A percentile compares a stretch with the other conserved stretches of the same genome.
These are phyloP conservation scores for Fusarium buharicum DNA, from an alignment of 2,329 filamentous ascomycete genomes.

Conservation along the genomic window DNA sequence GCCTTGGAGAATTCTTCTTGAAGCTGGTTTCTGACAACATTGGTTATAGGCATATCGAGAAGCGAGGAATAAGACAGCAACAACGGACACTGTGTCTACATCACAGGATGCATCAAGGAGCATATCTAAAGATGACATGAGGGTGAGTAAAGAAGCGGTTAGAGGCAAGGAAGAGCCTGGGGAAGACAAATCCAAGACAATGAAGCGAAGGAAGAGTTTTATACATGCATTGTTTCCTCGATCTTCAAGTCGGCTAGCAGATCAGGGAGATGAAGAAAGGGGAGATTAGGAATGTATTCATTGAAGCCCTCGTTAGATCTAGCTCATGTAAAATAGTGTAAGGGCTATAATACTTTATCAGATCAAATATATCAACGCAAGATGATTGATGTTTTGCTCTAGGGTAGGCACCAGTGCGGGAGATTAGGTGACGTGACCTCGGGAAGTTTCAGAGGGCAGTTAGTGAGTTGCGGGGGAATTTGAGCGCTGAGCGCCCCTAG, in stretches of 20 bases:
- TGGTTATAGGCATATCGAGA: conserved; percentile 22
- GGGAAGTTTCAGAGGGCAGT: neutral
- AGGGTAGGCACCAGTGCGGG: neutral
- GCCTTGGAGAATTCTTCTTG: neutral
- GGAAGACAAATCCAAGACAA: conserved; percentile 13
- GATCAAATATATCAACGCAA: neutral
- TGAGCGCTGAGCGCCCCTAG: conserved; percentile 15
- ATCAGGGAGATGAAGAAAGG: neutral
- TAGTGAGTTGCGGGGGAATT: conserved; percentile 17
- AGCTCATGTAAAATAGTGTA: too few relatives aligned
- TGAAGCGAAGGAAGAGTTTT: conserved; percentile 59
- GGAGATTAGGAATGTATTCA: neutral
- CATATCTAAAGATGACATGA: neutral
- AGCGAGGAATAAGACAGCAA: neutral
- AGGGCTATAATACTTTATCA: neutral
- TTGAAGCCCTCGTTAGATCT: too few relatives aligned
- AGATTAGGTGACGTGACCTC: neutral
- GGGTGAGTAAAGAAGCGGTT: neutral
- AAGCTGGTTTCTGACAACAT: conserved; percentile 1
- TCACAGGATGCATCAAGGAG: neutral
- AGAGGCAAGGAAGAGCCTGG: neutral
- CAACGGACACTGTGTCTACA: neutral
- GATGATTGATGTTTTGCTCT: neutral
- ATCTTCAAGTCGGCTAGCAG: conserved; percentile 16
- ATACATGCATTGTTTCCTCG: conserved; percentile 55